phyloP scores from a whole-genome alignment of 257 asterid species.

The Forsythia suspensa region DNA sequence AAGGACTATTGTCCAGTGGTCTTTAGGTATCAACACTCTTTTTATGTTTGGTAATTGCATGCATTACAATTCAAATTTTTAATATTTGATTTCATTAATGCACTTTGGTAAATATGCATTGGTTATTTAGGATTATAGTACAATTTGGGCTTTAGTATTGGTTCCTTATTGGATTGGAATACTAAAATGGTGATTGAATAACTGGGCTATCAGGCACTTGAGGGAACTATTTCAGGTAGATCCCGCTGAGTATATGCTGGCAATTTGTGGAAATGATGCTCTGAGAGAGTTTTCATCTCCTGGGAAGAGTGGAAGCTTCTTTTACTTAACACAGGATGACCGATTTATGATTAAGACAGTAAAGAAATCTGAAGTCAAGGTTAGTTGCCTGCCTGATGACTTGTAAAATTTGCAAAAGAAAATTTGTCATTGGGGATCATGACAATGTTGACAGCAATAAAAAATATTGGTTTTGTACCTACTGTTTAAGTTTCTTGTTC shows the following conservation, averaged over 20 bases:
- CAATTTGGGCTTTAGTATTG: not conserved
- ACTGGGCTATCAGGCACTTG: conserved; percentile 39
- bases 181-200: conserved; percentile 15
- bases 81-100: not conserved
- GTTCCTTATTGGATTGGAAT: conserved; percentile 13
- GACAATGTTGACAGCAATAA: not conserved
- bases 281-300: conserved; percentile 71
- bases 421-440: not conserved
- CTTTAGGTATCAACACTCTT: conserved; percentile 46
- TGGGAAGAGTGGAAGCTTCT: conserved; percentile 71
- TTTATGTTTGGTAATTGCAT: not conserved
- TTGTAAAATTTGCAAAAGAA: conserved; percentile 6
- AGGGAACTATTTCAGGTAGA: conserved; percentile 68
- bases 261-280: conserved; percentile 68
- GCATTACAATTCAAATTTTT: not conserved
- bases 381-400: conserved; percentile 28
- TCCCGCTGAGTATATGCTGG: conserved; percentile 71
- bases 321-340: conserved; percentile 71
- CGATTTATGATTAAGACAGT: conserved; percentile 69
- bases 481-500: conserved; percentile 14
- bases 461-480: not conserved
- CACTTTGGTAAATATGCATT: not conserved
- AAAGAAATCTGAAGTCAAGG: conserved; percentile 74
- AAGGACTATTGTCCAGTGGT: conserved; percentile 76
- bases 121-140: not conserved